A percentile compares a stretch with the other conserved stretches of the same genome.
These are phyloP conservation scores for Ilyonectria sp. DNA, from an alignment of 2,329 filamentous ascomycete genomes.

Conservation along the genomic window DNA sequence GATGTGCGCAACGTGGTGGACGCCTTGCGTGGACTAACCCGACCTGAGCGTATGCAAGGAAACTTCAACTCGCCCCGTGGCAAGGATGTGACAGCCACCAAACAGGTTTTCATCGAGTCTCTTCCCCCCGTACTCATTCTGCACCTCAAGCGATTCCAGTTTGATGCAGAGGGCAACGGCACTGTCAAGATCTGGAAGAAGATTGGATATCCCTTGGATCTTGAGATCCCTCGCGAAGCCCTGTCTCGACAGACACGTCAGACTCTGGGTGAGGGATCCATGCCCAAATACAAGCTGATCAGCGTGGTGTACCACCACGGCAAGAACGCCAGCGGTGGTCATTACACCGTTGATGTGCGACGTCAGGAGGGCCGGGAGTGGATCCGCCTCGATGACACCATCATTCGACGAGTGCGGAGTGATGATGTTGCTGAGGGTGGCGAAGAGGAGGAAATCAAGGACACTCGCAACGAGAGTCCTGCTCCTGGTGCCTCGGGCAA, in stretches of 20 bases:
- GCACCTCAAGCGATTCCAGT: constrained; percentile 97
- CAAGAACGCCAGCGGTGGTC: constrained; percentile 94
- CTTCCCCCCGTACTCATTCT: constrained; percentile 93
- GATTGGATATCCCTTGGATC: constrained; percentile 92
- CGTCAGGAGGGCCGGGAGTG: constrained; percentile 96
- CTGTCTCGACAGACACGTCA: constrained; percentile 82
- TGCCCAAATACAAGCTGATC: constrained; percentile 88
- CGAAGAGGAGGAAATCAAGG: constrained; percentile 81
- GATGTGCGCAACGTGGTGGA: constrained; percentile 93
- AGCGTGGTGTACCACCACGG: constrained; percentile 98
- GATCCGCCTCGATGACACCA: constrained; percentile 95
- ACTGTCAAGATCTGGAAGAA: constrained; percentile 99
- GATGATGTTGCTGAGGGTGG: constrained; percentile 92
- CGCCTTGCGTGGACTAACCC: constrained; percentile 87
- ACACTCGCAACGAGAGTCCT: constrained; percentile 54
- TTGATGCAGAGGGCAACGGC: constrained; percentile 83
- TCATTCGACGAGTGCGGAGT: constrained; percentile 86
- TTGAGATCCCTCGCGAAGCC: constrained; percentile 93
- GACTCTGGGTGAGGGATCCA: constrained; percentile 73
- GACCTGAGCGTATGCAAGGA: constrained; percentile 86
- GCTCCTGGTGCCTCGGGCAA: constrained; percentile 69
- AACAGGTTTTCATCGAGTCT: constrained; percentile 94
- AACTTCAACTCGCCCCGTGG: constrained; percentile 87
- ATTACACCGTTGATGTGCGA: constrained; percentile 97
- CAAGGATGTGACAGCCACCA: constrained; percentile 83